phyloP scores from a whole-genome alignment of 768 basidiomycete species.

The Ephemerocybe angulata region DNA sequence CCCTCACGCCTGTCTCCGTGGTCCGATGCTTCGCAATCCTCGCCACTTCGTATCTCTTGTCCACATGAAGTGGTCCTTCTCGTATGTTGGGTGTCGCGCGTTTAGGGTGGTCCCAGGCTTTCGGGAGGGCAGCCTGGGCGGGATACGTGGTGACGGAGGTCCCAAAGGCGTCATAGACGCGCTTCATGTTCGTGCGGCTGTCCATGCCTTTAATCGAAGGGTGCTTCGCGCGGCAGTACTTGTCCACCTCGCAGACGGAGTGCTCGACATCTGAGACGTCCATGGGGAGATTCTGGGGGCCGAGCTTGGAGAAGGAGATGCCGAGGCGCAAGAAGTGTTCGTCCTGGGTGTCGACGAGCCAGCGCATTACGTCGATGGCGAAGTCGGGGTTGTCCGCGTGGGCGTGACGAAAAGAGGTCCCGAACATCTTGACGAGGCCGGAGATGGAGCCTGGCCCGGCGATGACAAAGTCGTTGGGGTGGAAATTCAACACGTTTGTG shows the following conservation, averaged over 20 bases:
- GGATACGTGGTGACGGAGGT: conserved; percentile 19
- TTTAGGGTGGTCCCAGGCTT: conserved; percentile 52
- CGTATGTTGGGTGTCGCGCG: conserved; percentile 42
- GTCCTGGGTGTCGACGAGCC: conserved; percentile 56
- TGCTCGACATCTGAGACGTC: conserved; percentile 75
- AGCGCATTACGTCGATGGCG: conserved; percentile 60
- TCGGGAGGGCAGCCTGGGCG: conserved; percentile 37
- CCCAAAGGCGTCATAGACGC: conserved; percentile 26
- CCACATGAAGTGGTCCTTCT: conserved; percentile 30
- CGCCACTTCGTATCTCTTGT: conserved; percentile 43
- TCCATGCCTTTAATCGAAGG: conserved; percentile 38
- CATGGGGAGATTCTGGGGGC: conserved; percentile 47
- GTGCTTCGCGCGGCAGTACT: conserved; percentile 62
- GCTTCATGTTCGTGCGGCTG: conserved; percentile 34
- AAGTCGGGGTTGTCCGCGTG: conserved; percentile 29
- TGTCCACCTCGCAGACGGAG: conserved; percentile 74
- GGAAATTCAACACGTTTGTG: conserved; percentile 54
- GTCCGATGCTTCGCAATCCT: conserved; percentile 36
- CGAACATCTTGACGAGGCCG: conserved; percentile 70
- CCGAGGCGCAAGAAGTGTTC: conserved; percentile 60
- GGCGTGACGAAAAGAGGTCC: conserved; percentile 31
- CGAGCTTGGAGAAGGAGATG: conserved; percentile 48
- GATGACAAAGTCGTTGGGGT: conserved; percentile 65
- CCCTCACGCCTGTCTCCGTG: conserved; percentile 28
- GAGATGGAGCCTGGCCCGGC: conserved; percentile 64